Conservation (phyloP, 164 flowering plant genomes). For the Stephania cephalantha region DNA sequence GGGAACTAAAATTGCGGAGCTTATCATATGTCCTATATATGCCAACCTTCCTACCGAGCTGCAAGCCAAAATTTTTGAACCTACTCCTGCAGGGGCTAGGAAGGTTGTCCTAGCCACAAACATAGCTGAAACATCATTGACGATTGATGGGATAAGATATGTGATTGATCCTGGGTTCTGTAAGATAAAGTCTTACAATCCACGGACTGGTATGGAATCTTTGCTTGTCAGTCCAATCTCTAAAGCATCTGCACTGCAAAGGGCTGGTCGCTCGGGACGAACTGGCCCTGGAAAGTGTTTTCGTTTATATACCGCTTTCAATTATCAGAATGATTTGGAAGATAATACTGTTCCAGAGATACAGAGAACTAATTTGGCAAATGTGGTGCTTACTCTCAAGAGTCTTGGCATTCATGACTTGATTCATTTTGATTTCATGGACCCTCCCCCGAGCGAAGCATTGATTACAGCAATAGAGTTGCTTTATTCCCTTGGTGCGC, state of each 20-base stretch:
- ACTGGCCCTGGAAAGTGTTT: conserved; percentile 95
- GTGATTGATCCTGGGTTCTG: conserved; percentile 93
- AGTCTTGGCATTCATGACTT: conserved; percentile 90
- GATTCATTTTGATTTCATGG: conserved; percentile 89
- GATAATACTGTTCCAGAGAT: conserved; percentile 91
- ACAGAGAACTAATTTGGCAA: conserved; percentile 93
- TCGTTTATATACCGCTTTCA: conserved; percentile 74
- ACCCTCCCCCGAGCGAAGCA: conserved; percentile 91
- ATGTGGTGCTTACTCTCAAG: conserved; percentile 80
- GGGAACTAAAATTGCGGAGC: conserved; percentile 88
- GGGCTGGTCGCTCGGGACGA: conserved; percentile 93
- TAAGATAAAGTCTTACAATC: conserved; percentile 89
- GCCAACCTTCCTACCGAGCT: conserved; percentile 95
- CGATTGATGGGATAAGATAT: conserved; percentile 89
- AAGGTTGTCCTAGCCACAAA: conserved; percentile 92
- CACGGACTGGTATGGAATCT: conserved; percentile 94
- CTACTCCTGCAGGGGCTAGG: conserved; percentile 94
- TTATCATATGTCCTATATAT: conserved; percentile 94
- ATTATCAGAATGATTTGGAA: conserved; percentile 68
- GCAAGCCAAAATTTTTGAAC: conserved; percentile 92
- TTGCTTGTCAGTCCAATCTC: conserved; percentile 76
- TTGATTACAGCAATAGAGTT: conserved; percentile 77
- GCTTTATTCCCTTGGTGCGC: conserved; percentile 78
- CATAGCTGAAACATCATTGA: conserved; percentile 88
- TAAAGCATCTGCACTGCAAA: conserved; percentile 89